phyloP scores from a whole-genome alignment of 805 yeast species.

The Kazachstania kunashirensis region DNA sequence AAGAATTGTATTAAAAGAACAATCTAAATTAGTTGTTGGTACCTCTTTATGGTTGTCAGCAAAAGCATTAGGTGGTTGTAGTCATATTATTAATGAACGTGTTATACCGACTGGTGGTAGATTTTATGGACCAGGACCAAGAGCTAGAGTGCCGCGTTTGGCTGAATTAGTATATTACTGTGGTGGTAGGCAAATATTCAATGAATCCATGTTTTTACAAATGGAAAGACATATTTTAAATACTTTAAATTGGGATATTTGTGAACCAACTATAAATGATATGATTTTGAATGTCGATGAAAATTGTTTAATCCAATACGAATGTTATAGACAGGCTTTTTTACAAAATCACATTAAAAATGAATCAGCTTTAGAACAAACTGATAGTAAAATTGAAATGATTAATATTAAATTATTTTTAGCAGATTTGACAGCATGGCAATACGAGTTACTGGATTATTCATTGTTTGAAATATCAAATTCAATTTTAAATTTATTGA shows the following conservation, averaged over 20 bases:
- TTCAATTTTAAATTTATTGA: constrained; percentile 21
- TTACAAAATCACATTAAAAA: constrained; percentile 15
- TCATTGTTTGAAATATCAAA: constrained; percentile 24
- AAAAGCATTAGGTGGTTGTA: constrained; percentile 65
- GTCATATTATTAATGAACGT: constrained; percentile 48
- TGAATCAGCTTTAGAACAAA: constrained; percentile 13
- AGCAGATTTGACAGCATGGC: constrained; percentile 40
- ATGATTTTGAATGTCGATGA: constrained; percentile 37
- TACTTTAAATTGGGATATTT: constrained; percentile 63
- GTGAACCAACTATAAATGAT: constrained; percentile 48
- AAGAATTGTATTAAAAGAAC: constrained; percentile 73
- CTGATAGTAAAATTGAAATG: constrained; percentile 28
- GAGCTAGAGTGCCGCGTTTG: constrained; percentile 65
- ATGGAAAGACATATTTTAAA: constrained; percentile 69
- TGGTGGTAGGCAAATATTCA: constrained; percentile 47
- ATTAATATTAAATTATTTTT: constrained; percentile 41
- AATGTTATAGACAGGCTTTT: constrained; percentile 19
- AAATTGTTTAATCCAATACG: constrained; percentile 34
- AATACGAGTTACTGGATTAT: constrained; percentile 32
- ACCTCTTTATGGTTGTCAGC: constrained; percentile 91
- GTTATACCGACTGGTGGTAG: constrained; percentile 47
- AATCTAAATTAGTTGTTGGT: constrained; percentile 81
- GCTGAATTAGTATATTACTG: constrained; percentile 63
- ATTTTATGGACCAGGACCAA: constrained; percentile 58
- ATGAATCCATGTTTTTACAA: constrained; percentile 51